These are phyloP conservation scores for Vinca major DNA, from an alignment of 305 asterid genomes.

Conservation along the genomic window DNA sequence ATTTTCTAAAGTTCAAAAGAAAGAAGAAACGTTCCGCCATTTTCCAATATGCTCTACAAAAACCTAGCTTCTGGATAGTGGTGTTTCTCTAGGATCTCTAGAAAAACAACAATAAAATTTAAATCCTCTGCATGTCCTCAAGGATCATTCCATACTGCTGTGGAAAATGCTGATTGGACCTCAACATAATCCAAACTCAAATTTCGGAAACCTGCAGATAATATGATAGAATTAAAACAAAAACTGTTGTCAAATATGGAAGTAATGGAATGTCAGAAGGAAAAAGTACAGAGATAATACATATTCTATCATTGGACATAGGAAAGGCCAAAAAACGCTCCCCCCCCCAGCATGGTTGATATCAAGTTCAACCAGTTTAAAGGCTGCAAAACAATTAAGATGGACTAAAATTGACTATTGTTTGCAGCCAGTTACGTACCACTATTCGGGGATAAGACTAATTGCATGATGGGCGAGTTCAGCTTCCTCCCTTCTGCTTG, in stretches of 20 bases:
- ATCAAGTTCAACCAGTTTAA: not conserved
- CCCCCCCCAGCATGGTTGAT: not conserved
- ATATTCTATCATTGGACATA: not conserved
- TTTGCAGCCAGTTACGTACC: not conserved
- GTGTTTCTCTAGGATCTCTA: not conserved
- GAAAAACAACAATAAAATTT: not conserved
- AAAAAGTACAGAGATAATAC: not conserved
- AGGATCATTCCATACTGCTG: not conserved
- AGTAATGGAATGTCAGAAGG: not conserved
- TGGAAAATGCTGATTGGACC: conserved; percentile 1
- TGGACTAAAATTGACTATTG: not conserved
- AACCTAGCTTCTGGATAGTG: conserved; percentile 11
- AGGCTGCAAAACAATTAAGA: not conserved
- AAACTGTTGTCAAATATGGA: not conserved
- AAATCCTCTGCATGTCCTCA: not conserved
- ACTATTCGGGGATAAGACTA: conserved; percentile 8
- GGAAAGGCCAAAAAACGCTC: no score
- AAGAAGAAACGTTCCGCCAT: not conserved
- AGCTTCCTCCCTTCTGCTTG: conserved; percentile 98
- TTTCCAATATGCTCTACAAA: conserved; percentile 9
- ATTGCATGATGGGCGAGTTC: conserved; percentile 15
- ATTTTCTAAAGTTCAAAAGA: not conserved
- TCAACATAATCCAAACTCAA: conserved; percentile 4
- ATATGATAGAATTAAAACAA: not conserved
- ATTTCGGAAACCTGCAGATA: conserved; percentile 9